A percentile compares a stretch with the other conserved stretches of the same genome.
phyloP scores from a whole-genome alignment of 2,329 filamentous ascomycete genomes.

The Ophiosphaerella narmari region DNA sequence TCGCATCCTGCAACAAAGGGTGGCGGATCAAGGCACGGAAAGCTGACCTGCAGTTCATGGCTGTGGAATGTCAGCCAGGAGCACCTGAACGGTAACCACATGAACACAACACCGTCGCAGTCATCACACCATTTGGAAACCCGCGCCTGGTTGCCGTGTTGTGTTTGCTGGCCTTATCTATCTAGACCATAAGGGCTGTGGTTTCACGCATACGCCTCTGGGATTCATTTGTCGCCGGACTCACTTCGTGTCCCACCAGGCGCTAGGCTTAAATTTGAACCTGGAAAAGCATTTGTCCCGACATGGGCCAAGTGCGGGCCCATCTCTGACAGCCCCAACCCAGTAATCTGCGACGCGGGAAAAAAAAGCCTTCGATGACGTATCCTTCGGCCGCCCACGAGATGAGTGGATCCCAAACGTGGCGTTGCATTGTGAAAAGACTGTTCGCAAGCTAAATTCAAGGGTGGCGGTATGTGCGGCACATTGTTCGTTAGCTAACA shows the following conservation, averaged over 20 bases:
- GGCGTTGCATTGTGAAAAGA: conserved; percentile 36
- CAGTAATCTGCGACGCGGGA: conserved; percentile 40
- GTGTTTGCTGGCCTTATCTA: conserved; percentile 23
- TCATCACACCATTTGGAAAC: conserved; percentile 16
- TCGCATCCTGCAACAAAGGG: conserved; percentile 8
- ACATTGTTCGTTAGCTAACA: conserved; percentile 7
- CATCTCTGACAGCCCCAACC: conserved; percentile 37
- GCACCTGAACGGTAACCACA: conserved; percentile 5
- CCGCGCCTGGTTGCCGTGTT: conserved; percentile 16
- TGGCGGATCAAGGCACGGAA: neutral
- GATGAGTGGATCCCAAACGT: conserved; percentile 44
- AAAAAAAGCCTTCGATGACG: conserved; percentile 41
- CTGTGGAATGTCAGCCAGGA: conserved; percentile 14
- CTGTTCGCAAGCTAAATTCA: conserved; percentile 22
- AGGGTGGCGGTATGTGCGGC: conserved; percentile 30
- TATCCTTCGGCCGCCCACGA: conserved; percentile 39
- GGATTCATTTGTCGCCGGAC: conserved; percentile 16
- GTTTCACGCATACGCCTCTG: conserved; percentile 31
- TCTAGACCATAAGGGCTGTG: conserved; percentile 28
- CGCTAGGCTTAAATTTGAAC: conserved; percentile 10
- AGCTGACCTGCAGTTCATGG: conserved; percentile 21
- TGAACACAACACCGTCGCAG: conserved; percentile 12
- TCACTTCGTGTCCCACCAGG: conserved; percentile 13
- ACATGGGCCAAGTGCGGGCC: conserved; percentile 20
- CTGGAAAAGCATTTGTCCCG: neutral